Percentiles rank a stretch among this genome's conserved stretches.
phyloP scores from a whole-genome alignment of 164 flowering plant species.

The Taxillus chinensis region DNA sequence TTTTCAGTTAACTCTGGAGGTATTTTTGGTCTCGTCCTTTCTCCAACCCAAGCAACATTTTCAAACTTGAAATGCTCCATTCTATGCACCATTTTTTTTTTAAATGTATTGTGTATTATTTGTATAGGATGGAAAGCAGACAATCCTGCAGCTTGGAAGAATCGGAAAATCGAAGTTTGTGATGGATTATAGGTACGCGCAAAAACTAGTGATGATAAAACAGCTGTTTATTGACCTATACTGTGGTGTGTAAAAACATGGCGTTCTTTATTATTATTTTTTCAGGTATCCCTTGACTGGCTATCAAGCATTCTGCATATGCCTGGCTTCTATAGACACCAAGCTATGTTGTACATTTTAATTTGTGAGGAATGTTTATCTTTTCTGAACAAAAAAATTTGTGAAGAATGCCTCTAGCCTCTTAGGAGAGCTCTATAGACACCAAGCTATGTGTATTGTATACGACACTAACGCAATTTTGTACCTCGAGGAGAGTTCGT shows the following conservation, averaged over 20 bases:
- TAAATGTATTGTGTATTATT: slow-evolving; percentile 1
- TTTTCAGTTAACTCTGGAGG: slow-evolving; percentile 81
- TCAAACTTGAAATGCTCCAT: no score
- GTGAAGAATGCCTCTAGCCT: no score
- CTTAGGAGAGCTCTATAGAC: no score
- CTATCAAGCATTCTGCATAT: slow-evolving; percentile 86
- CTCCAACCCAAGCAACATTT: no score
- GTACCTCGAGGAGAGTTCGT: no score
- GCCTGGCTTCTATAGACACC: slow-evolving; percentile 88
- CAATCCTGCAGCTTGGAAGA: slow-evolving; percentile 77
- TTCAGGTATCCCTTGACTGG: slow-evolving; percentile 89
- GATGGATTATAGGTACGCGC: slow-evolving; percentile 78
- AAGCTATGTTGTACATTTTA: slow-evolving; percentile 81
- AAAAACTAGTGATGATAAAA: no score
- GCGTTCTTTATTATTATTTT: background rate
- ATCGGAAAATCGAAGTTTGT: slow-evolving; percentile 67
- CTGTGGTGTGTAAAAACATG: no score
- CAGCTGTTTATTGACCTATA: no score
- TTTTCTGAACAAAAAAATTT: no score
- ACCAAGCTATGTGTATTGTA: no score
- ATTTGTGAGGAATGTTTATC: background rate
- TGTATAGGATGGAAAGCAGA: slow-evolving; percentile 55
- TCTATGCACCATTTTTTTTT: no score
- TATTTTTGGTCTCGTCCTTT: slow-evolving; percentile 9
- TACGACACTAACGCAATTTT: no score